phyloP scores from a whole-genome alignment of 2,329 filamentous ascomycete genomes.

The Metarhizium anisopliae region DNA sequence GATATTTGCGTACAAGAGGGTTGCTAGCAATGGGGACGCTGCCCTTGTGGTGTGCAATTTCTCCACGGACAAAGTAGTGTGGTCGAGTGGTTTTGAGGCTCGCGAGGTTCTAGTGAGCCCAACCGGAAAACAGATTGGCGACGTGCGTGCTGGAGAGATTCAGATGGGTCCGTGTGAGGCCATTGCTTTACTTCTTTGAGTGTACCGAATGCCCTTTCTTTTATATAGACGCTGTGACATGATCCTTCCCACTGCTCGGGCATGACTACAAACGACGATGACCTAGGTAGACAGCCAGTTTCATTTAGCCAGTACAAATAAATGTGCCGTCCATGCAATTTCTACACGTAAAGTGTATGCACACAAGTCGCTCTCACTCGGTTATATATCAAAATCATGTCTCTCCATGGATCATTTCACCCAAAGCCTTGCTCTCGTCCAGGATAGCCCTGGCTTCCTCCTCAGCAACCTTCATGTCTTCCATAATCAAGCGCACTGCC shows the following conservation, averaged over 20 bases:
- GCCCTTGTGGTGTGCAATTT: conserved; percentile 32
- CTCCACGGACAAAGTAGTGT: conserved; percentile 20
- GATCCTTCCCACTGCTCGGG: no score
- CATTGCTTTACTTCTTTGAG: conserved; percentile 22
- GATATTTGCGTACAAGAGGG: conserved; percentile 30
- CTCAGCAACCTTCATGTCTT: conserved; percentile 40
- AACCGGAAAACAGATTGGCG: conserved; percentile 17
- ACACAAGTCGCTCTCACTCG: neutral
- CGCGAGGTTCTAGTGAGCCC: conserved; percentile 26
- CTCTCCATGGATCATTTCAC: conserved; percentile 59
- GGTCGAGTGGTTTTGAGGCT: conserved; percentile 19
- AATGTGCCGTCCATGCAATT: neutral
- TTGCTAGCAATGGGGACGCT: conserved; percentile 18
- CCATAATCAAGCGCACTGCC: conserved; percentile 43
- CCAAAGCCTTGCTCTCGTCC: conserved; percentile 57
- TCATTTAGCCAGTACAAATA: neutral
- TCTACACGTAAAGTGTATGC: neutral
- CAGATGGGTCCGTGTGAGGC: conserved; percentile 28
- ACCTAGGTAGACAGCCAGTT: neutral
- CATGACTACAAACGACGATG: no score
- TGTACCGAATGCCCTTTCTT: neutral
- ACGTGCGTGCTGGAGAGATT: conserved; percentile 18
- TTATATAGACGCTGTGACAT: no score
- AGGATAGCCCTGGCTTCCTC: conserved; percentile 46
- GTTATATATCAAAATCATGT: conserved; percentile 9